A percentile compares a stretch with the other conserved stretches of the same genome.
Conservation (phyloP, 2,329 filamentous ascomycete genomes). For the Trichoderma afroharzianum region DNA sequence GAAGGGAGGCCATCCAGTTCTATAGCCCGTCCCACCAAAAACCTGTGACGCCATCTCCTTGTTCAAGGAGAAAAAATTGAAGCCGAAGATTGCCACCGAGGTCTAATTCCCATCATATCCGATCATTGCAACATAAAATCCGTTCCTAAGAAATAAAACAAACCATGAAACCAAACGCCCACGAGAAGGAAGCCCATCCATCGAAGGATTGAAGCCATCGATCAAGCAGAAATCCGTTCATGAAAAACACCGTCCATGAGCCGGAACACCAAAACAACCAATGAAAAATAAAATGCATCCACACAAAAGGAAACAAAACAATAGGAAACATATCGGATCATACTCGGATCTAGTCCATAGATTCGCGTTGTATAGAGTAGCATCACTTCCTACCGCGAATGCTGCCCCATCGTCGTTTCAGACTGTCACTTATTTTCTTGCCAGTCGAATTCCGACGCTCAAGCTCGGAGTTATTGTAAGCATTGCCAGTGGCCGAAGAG, state of each 20-base stretch:
- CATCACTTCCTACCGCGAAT: constrained; percentile 40
- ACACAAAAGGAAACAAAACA: not conserved
- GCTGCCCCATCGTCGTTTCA: constrained; percentile 53
- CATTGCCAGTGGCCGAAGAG: not conserved
- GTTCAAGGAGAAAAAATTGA: not conserved
- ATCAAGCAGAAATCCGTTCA: not conserved
- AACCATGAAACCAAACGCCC: not conserved
- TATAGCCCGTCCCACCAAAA: not conserved
- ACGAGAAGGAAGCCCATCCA: not conserved
- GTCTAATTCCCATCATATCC: not conserved
- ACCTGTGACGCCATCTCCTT: not conserved
- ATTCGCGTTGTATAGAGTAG: not conserved
- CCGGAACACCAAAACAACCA: not conserved
- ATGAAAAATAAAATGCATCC: not conserved
- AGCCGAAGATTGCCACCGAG: not conserved
- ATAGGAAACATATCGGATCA: too few relatives aligned
- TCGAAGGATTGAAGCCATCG: not conserved
- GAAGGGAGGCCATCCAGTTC: not conserved
- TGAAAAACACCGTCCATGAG: not conserved
- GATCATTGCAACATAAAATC: not conserved
- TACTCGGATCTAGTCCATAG: not conserved
- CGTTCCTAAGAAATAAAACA: not conserved
- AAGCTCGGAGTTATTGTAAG: constrained; percentile 21
- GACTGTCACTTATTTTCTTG: constrained; percentile 45
- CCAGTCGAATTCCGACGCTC: constrained; percentile 41